Percentiles rank a stretch among this genome's conserved stretches.
Evolutionary conservation across 2,329 filamentous ascomycete species (phyloP).

Genomic region (Tolypocladium amazonense): DNA sequence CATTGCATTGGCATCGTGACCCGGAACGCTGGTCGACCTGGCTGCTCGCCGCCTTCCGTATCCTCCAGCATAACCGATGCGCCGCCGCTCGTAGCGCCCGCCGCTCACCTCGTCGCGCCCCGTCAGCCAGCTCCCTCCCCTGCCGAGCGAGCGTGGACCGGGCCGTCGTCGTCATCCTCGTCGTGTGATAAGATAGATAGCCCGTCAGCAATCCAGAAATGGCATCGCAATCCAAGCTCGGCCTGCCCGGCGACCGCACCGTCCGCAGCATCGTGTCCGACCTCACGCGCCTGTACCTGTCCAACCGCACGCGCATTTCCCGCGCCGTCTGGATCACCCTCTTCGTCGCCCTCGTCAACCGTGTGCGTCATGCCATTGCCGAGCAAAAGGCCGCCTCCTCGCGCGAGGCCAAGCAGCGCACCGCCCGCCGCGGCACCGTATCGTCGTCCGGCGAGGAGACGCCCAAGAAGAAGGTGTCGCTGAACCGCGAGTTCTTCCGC

Average conservation of each 20-base stretch:
- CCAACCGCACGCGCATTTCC: constrained; percentile 72
- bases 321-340: constrained; percentile 76
- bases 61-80: neutral
- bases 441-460: constrained; percentile 21
- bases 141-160: neutral
- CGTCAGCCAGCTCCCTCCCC: neutral
- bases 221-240: constrained; percentile 67
- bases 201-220: constrained; percentile 30
- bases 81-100: constrained; percentile 1
- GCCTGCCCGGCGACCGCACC: constrained; percentile 48
- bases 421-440: constrained; percentile 36
- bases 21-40: neutral
- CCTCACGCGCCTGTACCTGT: constrained; percentile 63
- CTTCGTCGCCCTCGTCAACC: constrained; percentile 70
- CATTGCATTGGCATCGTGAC: neutral
- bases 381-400: constrained; percentile 81
- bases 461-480: constrained; percentile 70
- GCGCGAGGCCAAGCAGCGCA: constrained; percentile 50
- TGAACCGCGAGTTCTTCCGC: constrained; percentile 74
- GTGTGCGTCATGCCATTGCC: constrained; percentile 80
- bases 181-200: neutral
- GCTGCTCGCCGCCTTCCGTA: neutral
- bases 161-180: too few relatives aligned
- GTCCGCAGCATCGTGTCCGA: constrained; percentile 55
- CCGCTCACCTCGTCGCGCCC: neutral